Percentiles rank a stretch among this genome's conserved stretches.
These are phyloP conservation scores for Sporothrix brunneoviolacea DNA, from an alignment of 2,329 filamentous ascomycete genomes.

Conservation along the genomic window DNA sequence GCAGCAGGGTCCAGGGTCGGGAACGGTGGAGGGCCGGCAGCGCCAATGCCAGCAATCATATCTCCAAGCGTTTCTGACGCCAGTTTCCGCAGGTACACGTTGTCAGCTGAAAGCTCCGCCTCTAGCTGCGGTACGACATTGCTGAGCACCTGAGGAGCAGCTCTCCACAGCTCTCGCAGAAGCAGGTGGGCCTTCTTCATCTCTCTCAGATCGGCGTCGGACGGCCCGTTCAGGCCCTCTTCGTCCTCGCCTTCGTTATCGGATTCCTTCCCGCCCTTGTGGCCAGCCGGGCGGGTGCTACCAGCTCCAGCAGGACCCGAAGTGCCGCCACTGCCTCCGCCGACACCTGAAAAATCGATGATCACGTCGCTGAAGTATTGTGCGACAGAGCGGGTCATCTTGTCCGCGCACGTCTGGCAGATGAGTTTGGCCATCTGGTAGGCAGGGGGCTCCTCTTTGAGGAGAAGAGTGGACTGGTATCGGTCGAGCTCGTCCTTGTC, in stretches of 20 bases:
- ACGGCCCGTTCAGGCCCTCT: conserved; percentile 53
- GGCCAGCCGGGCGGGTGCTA: conserved; percentile 1
- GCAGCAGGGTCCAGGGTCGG: conserved; percentile 70
- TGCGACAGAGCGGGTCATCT: conserved; percentile 90
- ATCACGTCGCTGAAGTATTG: conserved; percentile 98
- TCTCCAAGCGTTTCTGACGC: conserved; percentile 93
- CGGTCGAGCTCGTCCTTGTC: conserved; percentile 54
- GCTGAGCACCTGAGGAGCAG: conserved; percentile 77
- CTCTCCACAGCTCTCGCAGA: conserved; percentile 88
- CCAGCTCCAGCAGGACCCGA: neutral
- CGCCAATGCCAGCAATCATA: conserved; percentile 88
- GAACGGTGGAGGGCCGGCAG: conserved; percentile 73
- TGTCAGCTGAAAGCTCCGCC: conserved; percentile 84
- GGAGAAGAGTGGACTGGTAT: conserved; percentile 74
- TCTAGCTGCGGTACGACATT: conserved; percentile 94
- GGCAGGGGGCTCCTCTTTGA: conserved; percentile 82
- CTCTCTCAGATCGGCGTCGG: conserved; percentile 79
- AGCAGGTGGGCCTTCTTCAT: conserved; percentile 83
- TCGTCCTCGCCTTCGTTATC: conserved; percentile 56
- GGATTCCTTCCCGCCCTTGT: conserved; percentile 9
- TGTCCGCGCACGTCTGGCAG: conserved; percentile 81
- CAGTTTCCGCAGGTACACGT: conserved; percentile 74
- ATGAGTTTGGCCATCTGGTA: conserved; percentile 96
- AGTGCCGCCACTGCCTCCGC: conserved; percentile 32
- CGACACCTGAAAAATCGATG: conserved; percentile 68